Conservation (phyloP, 495 filamentous ascomycete species). For the Melanomma pulvis-pyrius region DNA sequence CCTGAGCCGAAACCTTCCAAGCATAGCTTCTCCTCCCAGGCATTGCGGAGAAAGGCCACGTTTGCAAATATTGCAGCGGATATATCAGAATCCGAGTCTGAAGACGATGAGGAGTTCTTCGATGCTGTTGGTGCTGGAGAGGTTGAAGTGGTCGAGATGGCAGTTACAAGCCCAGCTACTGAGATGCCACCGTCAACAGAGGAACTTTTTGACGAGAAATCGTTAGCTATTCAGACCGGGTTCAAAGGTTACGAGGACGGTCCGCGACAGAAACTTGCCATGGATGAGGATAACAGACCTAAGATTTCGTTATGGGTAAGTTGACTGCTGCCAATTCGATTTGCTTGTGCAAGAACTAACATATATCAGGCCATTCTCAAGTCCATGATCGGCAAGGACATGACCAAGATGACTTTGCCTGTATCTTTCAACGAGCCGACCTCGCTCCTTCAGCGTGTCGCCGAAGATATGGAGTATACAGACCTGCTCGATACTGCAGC, state of each 20-base stretch:
- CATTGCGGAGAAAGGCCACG: conserved; percentile 58
- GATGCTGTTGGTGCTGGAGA: conserved; percentile 94
- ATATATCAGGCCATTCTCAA: conserved; percentile 82
- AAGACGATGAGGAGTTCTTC: conserved; percentile 92
- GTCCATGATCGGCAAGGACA: conserved; percentile 99
- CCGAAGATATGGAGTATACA: conserved; percentile 97
- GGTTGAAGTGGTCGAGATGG: conserved; percentile 72
- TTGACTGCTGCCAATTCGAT: background rate
- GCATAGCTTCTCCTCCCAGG: conserved; percentile 9
- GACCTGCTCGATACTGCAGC: conserved; percentile 90
- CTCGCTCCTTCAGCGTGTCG: conserved; percentile 91
- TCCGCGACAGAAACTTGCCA: conserved; percentile 72
- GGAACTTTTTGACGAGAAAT: conserved; percentile 56
- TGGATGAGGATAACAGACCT: conserved; percentile 90
- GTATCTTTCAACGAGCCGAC: conserved; percentile 99
- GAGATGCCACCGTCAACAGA: conserved; percentile 42
- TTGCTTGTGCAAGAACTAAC: conserved; percentile 36
- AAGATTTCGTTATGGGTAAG: conserved; percentile 95
- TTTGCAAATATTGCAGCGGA: conserved; percentile 52
- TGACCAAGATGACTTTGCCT: conserved; percentile 99
- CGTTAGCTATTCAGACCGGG: conserved; percentile 67
- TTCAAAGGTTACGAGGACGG: conserved; percentile 92
- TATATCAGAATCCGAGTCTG: conserved; percentile 67
- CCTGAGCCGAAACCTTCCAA: conserved; percentile 9
- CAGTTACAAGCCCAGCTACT: conserved; percentile 43